phyloP scores from a whole-genome alignment of 805 yeast species.

The Kodamaea kakaduensis region DNA sequence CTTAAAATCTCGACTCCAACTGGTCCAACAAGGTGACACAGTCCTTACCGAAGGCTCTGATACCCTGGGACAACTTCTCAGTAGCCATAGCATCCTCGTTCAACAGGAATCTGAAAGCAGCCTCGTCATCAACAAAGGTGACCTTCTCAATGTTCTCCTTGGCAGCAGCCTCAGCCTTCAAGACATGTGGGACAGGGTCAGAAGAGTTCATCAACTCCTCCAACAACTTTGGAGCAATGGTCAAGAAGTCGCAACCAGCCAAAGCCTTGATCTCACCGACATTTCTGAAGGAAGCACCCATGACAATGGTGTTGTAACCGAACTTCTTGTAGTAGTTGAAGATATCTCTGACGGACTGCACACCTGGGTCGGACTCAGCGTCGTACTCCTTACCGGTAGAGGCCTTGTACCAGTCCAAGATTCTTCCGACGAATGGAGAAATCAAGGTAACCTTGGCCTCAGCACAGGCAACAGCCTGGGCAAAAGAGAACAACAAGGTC shows the following conservation, averaged over 20 bases:
- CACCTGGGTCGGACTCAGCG: conserved; percentile 92
- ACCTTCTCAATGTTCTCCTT: conserved; percentile 57
- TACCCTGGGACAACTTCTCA: conserved; percentile 96
- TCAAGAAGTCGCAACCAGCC: conserved; percentile 95
- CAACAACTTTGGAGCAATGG: conserved; percentile 89
- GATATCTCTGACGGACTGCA: conserved; percentile 77
- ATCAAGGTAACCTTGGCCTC: conserved; percentile 95
- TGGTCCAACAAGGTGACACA: conserved; percentile 70
- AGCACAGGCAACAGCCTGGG: conserved; percentile 98
- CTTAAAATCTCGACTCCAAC: conserved; percentile 56
- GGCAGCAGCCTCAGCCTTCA: conserved; percentile 57
- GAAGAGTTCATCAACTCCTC: conserved; percentile 80
- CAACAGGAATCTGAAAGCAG: conserved; percentile 82
- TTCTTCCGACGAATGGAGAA: conserved; percentile 99
- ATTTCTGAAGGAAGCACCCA: conserved; percentile 99
- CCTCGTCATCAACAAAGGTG: conserved; percentile 77
- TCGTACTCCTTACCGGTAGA: conserved; percentile 84
- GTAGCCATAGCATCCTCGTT: conserved; percentile 99
- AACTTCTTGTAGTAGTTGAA: conserved; percentile 97
- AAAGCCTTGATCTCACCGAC: conserved; percentile 90
- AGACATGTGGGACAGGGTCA: conserved; percentile 75
- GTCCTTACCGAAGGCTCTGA: conserved; percentile 94
- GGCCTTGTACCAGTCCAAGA: conserved; percentile 97
- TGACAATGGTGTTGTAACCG: conserved; percentile 94
- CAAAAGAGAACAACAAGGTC: conserved; percentile 90